Evolutionary conservation across 2,329 filamentous ascomycete species (phyloP).

Genomic region (Cladosporium sp.): DNA sequence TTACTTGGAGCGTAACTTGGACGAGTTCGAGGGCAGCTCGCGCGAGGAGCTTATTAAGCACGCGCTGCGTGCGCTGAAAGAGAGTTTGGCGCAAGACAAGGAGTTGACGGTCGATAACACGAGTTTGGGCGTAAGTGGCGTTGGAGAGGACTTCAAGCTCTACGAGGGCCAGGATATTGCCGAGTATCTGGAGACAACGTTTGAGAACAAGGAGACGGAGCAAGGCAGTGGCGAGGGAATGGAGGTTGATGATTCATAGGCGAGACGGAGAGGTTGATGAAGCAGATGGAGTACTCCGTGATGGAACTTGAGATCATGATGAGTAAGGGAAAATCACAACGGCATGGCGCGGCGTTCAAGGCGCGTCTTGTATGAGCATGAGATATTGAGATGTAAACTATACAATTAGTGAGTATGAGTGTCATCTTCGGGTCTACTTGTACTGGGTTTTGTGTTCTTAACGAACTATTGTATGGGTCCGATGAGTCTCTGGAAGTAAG

Average conservation of each 20-base stretch:
- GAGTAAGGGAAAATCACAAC: neutral
- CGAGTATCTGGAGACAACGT: conserved; percentile 73
- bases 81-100: conserved; percentile 94
- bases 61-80: conserved; percentile 86
- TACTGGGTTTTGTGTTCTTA: neutral
- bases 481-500: too few relatives aligned
- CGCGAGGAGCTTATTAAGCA: conserved; percentile 88
- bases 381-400: conserved; percentile 7
- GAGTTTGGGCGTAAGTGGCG: conserved; percentile 80
- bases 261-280: neutral
- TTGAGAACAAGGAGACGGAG: conserved; percentile 41
- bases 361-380: conserved; percentile 8
- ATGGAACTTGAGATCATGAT: too few relatives aligned
- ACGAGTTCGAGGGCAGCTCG: conserved; percentile 70
- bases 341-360: neutral
- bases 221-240: conserved; percentile 31
- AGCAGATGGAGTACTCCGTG: too few relatives aligned
- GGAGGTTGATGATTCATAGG: conserved; percentile 26
- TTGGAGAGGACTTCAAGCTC: conserved; percentile 86
- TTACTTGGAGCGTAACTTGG: conserved; percentile 89
- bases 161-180: conserved; percentile 86
- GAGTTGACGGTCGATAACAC: conserved; percentile 97
- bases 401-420: conserved; percentile 8
- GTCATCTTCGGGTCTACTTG: neutral
- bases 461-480: too few relatives aligned